Evolutionary conservation across 1,139 yeast genomes (phyloP).

Genomic region (Hyphopichia buzzinii): DNA sequence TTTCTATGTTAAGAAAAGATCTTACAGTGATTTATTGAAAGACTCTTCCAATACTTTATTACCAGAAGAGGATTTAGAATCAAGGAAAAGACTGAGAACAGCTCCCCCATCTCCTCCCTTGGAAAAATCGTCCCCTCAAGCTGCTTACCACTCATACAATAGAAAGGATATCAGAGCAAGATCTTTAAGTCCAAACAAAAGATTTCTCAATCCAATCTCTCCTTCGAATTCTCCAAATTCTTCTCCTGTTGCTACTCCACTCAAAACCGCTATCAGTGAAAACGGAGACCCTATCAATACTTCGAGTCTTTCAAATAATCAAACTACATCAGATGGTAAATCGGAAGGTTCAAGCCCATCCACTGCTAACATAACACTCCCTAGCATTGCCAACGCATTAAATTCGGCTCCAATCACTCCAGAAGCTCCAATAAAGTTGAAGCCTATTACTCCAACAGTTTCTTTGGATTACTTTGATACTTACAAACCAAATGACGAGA

Average conservation of each 20-base stretch:
- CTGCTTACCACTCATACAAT: conserved; percentile 5
- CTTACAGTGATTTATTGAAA: conserved; percentile 20
- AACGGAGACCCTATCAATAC: conserved; percentile 3
- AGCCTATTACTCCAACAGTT: conserved; percentile 42
- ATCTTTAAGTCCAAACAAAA: conserved; percentile 34
- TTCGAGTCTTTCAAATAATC: background rate
- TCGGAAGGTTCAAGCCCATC: conserved; percentile 4
- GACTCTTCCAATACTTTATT: conserved; percentile 8
- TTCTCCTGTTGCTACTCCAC: conserved; percentile 19
- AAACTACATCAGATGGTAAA: conserved; percentile 1
- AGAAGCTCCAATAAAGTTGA: conserved; percentile 25
- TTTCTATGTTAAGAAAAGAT: conserved; percentile 21
- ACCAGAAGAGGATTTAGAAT: conserved; percentile 6
- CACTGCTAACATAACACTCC: conserved; percentile 24
- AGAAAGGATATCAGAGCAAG: conserved; percentile 20
- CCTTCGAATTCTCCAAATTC: conserved; percentile 30
- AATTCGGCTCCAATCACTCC: conserved; percentile 25
- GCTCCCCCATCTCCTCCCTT: conserved; percentile 53
- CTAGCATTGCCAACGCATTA: conserved; percentile 42
- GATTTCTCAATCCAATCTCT: conserved; percentile 27
- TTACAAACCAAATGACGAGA: conserved; percentile 47
- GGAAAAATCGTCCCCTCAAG: conserved; percentile 6
- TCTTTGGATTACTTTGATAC: conserved; percentile 49
- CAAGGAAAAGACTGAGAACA: conserved; percentile 43
- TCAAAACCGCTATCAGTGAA: conserved; percentile 3